These are phyloP conservation scores for Didymella sp. DNA, from an alignment of 2,329 filamentous ascomycete genomes.

Conservation along the genomic window DNA sequence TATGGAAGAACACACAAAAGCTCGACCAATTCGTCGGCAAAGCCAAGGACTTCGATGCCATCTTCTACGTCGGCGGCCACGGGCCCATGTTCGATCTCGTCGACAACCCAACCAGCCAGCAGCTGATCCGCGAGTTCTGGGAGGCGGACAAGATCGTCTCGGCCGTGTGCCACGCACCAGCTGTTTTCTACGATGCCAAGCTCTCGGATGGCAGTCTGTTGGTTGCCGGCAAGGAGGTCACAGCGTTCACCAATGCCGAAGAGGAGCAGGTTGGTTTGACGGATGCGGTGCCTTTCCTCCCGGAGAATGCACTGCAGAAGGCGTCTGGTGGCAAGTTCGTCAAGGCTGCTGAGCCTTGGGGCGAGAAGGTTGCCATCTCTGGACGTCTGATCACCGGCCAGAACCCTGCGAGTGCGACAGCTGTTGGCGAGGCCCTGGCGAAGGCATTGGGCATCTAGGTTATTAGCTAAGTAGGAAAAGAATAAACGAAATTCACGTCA, in stretches of 20 bases:
- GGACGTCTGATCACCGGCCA: constrained; percentile 57
- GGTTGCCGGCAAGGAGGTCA: constrained; percentile 64
- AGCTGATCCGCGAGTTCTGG: constrained; percentile 69
- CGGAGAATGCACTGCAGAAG: constrained; percentile 62
- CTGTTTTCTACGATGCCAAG: constrained; percentile 66
- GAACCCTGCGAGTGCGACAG: constrained; percentile 55
- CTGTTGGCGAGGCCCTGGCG: constrained; percentile 54
- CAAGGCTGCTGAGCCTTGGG: constrained; percentile 61
- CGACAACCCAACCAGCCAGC: constrained; percentile 62
- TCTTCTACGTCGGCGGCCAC: constrained; percentile 67
- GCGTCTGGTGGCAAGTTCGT: constrained; percentile 62
- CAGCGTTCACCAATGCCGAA: constrained; percentile 66
- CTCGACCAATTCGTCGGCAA: constrained; percentile 64
- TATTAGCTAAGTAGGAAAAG: neutral
- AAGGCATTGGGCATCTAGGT: constrained; percentile 43
- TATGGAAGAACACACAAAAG: constrained; percentile 70
- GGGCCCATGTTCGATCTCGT: constrained; percentile 73
- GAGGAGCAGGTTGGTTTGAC: constrained; percentile 56
- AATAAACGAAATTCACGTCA: neutral
- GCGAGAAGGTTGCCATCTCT: constrained; percentile 52
- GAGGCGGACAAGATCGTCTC: constrained; percentile 67
- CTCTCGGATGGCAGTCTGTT: constrained; percentile 59
- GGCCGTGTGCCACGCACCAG: constrained; percentile 74
- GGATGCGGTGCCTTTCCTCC: constrained; percentile 64
- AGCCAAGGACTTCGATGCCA: constrained; percentile 66